These are phyloP conservation scores for Diaporthe citrichinensis DNA, from an alignment of 2,329 filamentous ascomycete genomes.

Conservation along the genomic window DNA sequence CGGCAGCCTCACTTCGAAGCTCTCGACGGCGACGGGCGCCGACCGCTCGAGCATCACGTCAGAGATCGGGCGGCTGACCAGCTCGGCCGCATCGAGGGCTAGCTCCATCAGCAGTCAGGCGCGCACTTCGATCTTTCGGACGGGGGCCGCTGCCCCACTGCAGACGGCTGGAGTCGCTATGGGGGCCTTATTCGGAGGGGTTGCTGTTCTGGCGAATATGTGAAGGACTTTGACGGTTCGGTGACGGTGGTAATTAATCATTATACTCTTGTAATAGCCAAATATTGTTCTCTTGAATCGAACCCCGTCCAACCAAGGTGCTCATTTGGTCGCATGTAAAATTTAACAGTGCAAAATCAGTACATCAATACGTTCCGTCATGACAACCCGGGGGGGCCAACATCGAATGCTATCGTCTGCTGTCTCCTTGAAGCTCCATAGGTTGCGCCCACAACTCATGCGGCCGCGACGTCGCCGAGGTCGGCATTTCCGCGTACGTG, in stretches of 20 bases:
- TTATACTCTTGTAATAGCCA: slow-evolving; percentile 6
- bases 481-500: slow-evolving; percentile 6
- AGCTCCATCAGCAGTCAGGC: slow-evolving; percentile 20
- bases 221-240: neutral
- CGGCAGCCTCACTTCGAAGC: neutral
- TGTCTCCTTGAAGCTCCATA: slow-evolving; percentile 7
- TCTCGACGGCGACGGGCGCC: neutral
- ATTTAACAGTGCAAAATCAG: neutral
- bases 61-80: slow-evolving; percentile 1
- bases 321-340: neutral
- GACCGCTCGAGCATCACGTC: slow-evolving; percentile 8
- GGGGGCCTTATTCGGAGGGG: slow-evolving; percentile 16
- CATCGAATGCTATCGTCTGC: neutral
- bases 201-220: neutral
- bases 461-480: neutral
- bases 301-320: neutral
- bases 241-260: neutral
- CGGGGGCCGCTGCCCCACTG: slow-evolving; percentile 6
- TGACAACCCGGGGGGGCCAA: neutral
- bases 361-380: neutral
- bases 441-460: slow-evolving; percentile 14
- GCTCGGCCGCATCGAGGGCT: slow-evolving; percentile 18
- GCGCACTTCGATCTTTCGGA: slow-evolving; percentile 14
- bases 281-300: neutral
- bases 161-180: slow-evolving; percentile 7